Base-by-base conservation (phyloP, 2,329 filamentous ascomycete species). In the Coniochaeta ligniaria region DNA sequence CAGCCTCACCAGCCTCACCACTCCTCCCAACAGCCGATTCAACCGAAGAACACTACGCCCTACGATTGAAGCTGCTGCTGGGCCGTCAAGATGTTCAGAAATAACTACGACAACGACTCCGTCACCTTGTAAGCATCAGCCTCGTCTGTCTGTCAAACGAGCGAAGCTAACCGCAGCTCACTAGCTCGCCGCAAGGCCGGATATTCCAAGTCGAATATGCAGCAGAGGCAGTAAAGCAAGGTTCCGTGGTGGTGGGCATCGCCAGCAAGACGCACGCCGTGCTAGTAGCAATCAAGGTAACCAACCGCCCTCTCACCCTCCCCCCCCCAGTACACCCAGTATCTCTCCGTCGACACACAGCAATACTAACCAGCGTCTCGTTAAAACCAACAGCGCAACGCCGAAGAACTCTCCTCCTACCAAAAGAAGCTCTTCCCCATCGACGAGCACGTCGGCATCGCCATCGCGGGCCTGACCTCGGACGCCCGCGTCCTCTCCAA, bases 171-270 rank as follows among this genome's bases (percentile, higher is more conserved):
- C 62, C 62, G 68, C 60, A 62, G 61, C 64, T 63, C 60, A 56
- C 54, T 71, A 97, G 93, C 87, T 99, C 95, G 70, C 95, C 95
- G 65, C 95, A 99, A 83, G 95, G 95, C 74, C 91, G 95, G 74
- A 98, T 99, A 82, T 99, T 99, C 80, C 95, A 99, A 78, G 96
- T 99, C 71, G 95, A 99, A 78, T 99, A 99, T 85, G 95, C 95
- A 71, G 90, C 90, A 75, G 95, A 99, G 82, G 95, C 95, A 67
- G 95, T 99, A 68, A 99, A 98, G 85, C 95, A 98, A 78, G 95
- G 95, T 74, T 98, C 94, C 62, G 95, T 98, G 36, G 95, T 98
- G 58, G 95, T 99, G 63, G 95, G 95, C 66, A 86, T 99, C 71
- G 92, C 92, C 74, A 96, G 92, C 88, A 98, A 98, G 84, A 96